A percentile compares a stretch with the other conserved stretches of the same genome.
Evolutionary conservation across 1,284 basidiomycete species (phyloP).

Genomic region (Cutaneotrichosporon cavernicola): DNA sequence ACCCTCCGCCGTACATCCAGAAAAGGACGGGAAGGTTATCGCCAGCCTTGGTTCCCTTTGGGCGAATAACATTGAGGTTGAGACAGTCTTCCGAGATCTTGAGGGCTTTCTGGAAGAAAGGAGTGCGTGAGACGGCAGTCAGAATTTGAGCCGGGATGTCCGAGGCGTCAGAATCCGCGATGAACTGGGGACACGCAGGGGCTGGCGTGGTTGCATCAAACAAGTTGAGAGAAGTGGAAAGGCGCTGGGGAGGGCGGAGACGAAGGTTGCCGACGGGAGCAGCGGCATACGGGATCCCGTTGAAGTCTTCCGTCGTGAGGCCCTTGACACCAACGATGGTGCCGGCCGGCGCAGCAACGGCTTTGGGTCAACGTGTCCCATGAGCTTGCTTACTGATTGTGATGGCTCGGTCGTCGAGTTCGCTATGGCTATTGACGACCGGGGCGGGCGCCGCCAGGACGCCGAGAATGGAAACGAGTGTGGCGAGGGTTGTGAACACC

Average conservation of each 20-base stretch:
- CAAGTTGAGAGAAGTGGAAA: conserved; percentile 38
- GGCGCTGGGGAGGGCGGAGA: conserved; percentile 53
- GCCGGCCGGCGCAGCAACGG: conserved; percentile 19
- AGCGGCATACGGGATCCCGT: conserved; percentile 65
- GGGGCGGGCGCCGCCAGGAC: background rate
- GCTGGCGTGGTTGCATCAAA: conserved; percentile 18
- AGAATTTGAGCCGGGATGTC: conserved; percentile 11
- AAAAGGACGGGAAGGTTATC: conserved; percentile 38
- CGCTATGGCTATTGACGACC: background rate
- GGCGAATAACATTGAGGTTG: conserved; percentile 29
- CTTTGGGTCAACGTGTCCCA: background rate
- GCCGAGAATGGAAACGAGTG: background rate
- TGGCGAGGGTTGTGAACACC: background rate
- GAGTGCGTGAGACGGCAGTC: conserved; percentile 1
- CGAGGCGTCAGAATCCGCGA: conserved; percentile 11
- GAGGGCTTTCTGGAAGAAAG: conserved; percentile 14
- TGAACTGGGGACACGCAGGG: conserved; percentile 19
- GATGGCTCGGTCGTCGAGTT: background rate
- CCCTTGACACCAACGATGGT: conserved; percentile 14
- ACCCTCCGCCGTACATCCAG: conserved; percentile 43
- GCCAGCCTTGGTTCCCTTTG: conserved; percentile 24
- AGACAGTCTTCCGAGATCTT: conserved; percentile 32
- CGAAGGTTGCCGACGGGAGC: conserved; percentile 49
- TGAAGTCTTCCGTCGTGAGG: conserved; percentile 16
- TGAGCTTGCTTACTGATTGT: background rate